Conservation (phyloP, 179 eudicot species). For the Pouteria campechiana region DNA sequence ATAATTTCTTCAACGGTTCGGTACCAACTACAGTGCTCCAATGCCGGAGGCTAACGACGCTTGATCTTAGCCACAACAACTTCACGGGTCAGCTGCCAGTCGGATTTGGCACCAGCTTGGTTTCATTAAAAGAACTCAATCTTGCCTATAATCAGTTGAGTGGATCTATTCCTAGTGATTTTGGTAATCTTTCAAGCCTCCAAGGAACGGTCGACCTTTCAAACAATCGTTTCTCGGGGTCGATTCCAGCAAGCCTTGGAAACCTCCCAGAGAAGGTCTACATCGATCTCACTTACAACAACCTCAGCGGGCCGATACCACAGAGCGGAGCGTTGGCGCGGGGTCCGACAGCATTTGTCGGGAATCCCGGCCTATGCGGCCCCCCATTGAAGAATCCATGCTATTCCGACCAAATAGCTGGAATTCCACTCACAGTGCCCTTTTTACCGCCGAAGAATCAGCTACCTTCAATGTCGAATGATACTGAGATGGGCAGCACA, state of each 20-base stretch:
- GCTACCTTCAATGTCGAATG: conserved; percentile 20
- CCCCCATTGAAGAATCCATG: conserved; percentile 82
- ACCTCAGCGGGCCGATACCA: conserved; percentile 83
- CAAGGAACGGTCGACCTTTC: conserved; percentile 91
- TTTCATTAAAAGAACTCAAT: conserved; percentile 54
- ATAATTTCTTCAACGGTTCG: conserved; percentile 76
- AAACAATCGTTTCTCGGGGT: conserved; percentile 75
- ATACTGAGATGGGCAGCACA: conserved; percentile 13
- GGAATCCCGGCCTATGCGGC: conserved; percentile 85
- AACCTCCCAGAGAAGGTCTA: conserved; percentile 93
- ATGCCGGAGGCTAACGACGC: conserved; percentile 59
- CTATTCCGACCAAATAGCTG: conserved; percentile 18
- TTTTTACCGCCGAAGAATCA: conserved; percentile 46
- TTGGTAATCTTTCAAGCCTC: conserved; percentile 65
- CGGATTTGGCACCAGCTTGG: conserved; percentile 63
- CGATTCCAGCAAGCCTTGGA: conserved; percentile 80
- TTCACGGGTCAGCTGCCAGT: conserved; percentile 64
- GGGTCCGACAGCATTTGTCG: conserved; percentile 96
- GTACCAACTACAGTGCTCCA: conserved; percentile 49
- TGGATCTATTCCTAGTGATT: conserved; percentile 60
- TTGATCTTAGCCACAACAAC: conserved; percentile 57
- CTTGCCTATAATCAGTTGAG: conserved; percentile 53
- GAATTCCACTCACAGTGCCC: conserved; percentile 50
- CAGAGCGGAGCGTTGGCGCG: conserved; percentile 85
- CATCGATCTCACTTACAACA: conserved; percentile 79